Base-by-base conservation (phyloP, 164 flowering plant species). In the Umbilicus rupestris region DNA sequence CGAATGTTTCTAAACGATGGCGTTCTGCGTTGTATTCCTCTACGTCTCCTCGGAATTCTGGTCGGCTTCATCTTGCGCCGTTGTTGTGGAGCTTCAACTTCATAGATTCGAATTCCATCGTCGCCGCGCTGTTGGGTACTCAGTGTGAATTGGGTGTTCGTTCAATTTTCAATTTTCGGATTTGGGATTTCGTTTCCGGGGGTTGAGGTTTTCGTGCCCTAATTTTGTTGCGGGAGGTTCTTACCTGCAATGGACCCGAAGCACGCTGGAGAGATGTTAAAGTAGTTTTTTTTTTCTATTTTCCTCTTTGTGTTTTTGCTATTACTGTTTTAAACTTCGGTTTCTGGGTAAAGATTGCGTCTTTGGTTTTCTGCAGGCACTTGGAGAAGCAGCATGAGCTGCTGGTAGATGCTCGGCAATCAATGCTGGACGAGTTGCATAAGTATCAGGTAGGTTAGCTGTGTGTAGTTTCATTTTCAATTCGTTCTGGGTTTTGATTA, bases 341-440 rank as follows among this genome's bases (percentile, higher is more conserved):
- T 20, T 50, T 50, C 29, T 50, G 20, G 22, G 7, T 50, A 50
- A 50, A 50, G 57, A 22, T 22, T 50, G 26, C 22, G 28, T 50
- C 22, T 20, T 41, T 41, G 44, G 44, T 9, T 20, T 50, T 50
- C 1, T 20, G 52, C 17, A 50, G 57, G 57, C 57, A 50, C 29
- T 24, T 50, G 57, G 57, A 50, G 57, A 50, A 22, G 28, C 57
- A 50, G 57, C 57, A 50, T 24, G 57, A 50, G 57, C 28, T 50
- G 57, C 57, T 50, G 57, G 57, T 50, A 29, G 57, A 24, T 50
- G 57, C 12, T 50, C 14, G 57, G 57, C 57, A 50, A 9, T 20
- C 57, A 22, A 50, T 41, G 44, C 44, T 41, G 44, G 44, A 41
- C 44, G 44, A 41, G 12, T 41, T 41, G 12, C 44, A 41, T 50